Percentiles rank a stretch among this genome's conserved stretches.
These are phyloP conservation scores for Aspergillus latus DNA, from an alignment of 2,329 filamentous ascomycete genomes.

Conservation along the genomic window DNA sequence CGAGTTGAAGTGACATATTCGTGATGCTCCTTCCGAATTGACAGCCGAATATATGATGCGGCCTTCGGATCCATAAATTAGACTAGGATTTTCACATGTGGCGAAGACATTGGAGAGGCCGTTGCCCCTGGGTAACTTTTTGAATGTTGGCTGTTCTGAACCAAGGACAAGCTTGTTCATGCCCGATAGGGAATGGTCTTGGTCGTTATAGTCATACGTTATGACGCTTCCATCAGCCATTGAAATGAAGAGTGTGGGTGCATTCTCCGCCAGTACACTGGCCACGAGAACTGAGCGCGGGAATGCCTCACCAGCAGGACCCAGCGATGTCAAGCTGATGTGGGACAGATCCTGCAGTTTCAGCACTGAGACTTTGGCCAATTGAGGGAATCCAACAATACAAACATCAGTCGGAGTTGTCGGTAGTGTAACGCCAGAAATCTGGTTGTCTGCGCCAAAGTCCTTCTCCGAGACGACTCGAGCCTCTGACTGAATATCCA, in stretches of 20 bases:
- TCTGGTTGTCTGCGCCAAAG: slow-evolving; percentile 68
- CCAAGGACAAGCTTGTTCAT: slow-evolving; percentile 83
- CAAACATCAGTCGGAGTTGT: slow-evolving; percentile 63
- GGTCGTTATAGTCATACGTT: slow-evolving; percentile 70
- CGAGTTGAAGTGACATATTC: slow-evolving; percentile 78
- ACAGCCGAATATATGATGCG: slow-evolving; percentile 91
- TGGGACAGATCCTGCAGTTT: slow-evolving; percentile 65
- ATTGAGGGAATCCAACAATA: slow-evolving; percentile 83
- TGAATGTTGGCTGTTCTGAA: slow-evolving; percentile 78
- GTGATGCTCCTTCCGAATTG: slow-evolving; percentile 80
- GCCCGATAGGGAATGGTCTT: slow-evolving; percentile 63
- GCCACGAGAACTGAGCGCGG: slow-evolving; percentile 79
- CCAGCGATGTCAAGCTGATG: slow-evolving; percentile 63
- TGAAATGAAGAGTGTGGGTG: slow-evolving; percentile 79
- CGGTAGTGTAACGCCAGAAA: slow-evolving; percentile 80
- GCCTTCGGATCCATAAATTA: slow-evolving; percentile 88
- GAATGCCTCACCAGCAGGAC: slow-evolving; percentile 69
- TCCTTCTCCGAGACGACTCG: slow-evolving; percentile 59
- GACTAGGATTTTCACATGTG: slow-evolving; percentile 87
- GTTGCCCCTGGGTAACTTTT: slow-evolving; percentile 68
- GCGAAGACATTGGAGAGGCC: slow-evolving; percentile 80
- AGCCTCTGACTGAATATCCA: slow-evolving; percentile 63
- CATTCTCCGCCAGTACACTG: slow-evolving; percentile 66
- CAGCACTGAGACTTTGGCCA: slow-evolving; percentile 74
- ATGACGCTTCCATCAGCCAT: slow-evolving; percentile 91